A percentile compares a stretch with the other conserved stretches of the same genome.
Evolutionary conservation across 2,329 filamentous ascomycete genomes (phyloP).

Genomic region (Monilinia laxa): DNA sequence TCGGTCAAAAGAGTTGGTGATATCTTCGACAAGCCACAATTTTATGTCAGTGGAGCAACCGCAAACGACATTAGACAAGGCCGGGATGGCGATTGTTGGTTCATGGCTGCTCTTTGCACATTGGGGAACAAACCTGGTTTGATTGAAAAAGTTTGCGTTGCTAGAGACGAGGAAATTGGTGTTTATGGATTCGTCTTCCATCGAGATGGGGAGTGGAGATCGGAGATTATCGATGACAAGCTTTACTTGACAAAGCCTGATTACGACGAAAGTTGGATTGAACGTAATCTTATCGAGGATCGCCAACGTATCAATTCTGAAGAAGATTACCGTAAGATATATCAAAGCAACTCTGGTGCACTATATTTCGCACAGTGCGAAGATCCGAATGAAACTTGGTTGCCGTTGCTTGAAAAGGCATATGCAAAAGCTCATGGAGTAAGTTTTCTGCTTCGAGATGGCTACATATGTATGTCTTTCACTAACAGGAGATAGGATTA

Average conservation of each 20-base stretch:
- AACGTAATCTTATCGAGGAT: constrained; percentile 72
- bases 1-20: constrained; percentile 64
- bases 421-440: constrained; percentile 75
- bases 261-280: constrained; percentile 67
- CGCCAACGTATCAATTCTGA: constrained; percentile 59
- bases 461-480: neutral
- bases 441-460: neutral
- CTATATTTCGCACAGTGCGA: constrained; percentile 76
- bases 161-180: constrained; percentile 57
- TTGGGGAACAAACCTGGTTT: constrained; percentile 52
- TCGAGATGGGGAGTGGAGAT: constrained; percentile 81
- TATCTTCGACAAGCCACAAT: constrained; percentile 71
- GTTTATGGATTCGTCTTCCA: constrained; percentile 90
- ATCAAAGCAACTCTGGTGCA: constrained; percentile 63
- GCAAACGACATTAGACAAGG: constrained; percentile 80
- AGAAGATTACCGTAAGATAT: constrained; percentile 53
- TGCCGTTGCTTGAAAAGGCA: constrained; percentile 77
- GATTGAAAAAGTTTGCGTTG: constrained; percentile 47
- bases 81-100: constrained; percentile 78
- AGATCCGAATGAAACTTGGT: constrained; percentile 78
- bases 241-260: constrained; percentile 78
- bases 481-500: constrained; percentile 54
- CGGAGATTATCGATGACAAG: constrained; percentile 87
- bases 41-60: constrained; percentile 70
- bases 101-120: constrained; percentile 76